These are phyloP conservation scores for Hyphopichia khmerensis DNA, from an alignment of 1,139 yeast genomes.

Conservation along the genomic window DNA sequence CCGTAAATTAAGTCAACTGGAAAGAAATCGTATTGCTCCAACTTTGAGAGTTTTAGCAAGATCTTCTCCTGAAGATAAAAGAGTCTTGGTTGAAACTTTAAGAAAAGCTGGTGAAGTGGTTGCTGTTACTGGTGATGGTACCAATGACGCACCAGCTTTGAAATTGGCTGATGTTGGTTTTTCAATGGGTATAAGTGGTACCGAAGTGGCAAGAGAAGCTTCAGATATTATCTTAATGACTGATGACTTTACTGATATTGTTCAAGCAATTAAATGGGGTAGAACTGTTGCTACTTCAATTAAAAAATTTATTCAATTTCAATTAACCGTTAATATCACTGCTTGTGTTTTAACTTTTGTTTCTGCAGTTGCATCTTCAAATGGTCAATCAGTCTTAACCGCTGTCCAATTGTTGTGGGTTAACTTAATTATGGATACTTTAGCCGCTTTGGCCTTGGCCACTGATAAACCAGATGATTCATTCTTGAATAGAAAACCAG, in stretches of 20 bases:
- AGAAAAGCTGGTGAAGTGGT: conserved; percentile 86
- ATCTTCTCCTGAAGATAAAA: conserved; percentile 93
- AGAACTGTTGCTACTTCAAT: conserved; percentile 94
- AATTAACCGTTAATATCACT: conserved; percentile 91
- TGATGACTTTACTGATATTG: conserved; percentile 92
- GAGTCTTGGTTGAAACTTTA: conserved; percentile 80
- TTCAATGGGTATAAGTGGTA: conserved; percentile 92
- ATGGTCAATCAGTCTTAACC: conserved; percentile 82
- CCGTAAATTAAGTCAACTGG: conserved; percentile 60
- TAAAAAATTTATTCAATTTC: conserved; percentile 93
- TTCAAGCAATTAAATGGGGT: conserved; percentile 99
- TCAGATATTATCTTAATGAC: conserved; percentile 94
- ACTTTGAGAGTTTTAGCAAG: conserved; percentile 82
- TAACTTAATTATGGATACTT: conserved; percentile 94
- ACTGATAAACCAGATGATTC: conserved; percentile 93
- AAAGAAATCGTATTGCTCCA: conserved; percentile 64
- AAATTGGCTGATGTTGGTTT: conserved; percentile 91
- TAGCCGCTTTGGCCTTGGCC: conserved; percentile 96
- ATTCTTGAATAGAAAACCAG: conserved; percentile 78
- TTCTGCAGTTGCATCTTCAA: conserved; percentile 81
- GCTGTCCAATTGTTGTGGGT: conserved; percentile 98
- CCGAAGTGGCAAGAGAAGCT: conserved; percentile 94
- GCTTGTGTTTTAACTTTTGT: conserved; percentile 93
- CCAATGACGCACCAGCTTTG: conserved; percentile 94
- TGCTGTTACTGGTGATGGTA: conserved; percentile 98